A percentile compares a stretch with the other conserved stretches of the same genome.
Conservation (phyloP, 257 asterid species). For the Solanum boliviense region DNA sequence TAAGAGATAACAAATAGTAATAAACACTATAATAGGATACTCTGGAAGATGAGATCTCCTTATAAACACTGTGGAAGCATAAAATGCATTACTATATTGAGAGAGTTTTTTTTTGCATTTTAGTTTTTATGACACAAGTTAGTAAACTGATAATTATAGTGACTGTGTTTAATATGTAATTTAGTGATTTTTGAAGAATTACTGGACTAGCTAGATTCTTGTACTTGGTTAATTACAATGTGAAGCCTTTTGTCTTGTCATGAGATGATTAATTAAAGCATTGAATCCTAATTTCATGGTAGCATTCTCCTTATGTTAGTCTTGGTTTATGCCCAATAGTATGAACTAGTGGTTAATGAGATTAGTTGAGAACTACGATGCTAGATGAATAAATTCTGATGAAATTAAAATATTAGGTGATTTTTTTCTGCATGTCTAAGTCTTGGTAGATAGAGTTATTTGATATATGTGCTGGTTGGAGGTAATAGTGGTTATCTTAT, state of each 20-base stretch:
- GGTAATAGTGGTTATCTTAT: background rate
- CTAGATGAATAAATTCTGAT: background rate
- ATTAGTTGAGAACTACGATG: background rate
- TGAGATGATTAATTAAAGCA: background rate
- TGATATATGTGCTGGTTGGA: background rate
- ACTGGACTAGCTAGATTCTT: background rate
- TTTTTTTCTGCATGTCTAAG: background rate
- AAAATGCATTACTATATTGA: too few relatives aligned
- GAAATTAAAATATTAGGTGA: background rate
- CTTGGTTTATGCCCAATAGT: background rate
- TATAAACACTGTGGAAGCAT: too few relatives aligned
- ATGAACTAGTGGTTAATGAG: background rate
- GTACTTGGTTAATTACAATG: background rate
- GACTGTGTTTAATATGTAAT: background rate
- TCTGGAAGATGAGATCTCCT: too few relatives aligned
- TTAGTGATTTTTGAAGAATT: background rate
- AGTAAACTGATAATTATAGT: background rate
- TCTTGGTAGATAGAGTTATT: background rate
- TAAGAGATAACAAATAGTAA: too few relatives aligned
- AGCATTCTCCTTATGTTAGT: background rate
- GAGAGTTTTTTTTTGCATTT: too few relatives aligned
- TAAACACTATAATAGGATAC: too few relatives aligned
- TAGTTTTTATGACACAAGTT: too few relatives aligned
- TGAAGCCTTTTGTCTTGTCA: background rate
- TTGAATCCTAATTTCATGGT: background rate